These are phyloP conservation scores for Lentinula boryana DNA, from an alignment of 768 basidiomycete genomes.

Conservation along the genomic window DNA sequence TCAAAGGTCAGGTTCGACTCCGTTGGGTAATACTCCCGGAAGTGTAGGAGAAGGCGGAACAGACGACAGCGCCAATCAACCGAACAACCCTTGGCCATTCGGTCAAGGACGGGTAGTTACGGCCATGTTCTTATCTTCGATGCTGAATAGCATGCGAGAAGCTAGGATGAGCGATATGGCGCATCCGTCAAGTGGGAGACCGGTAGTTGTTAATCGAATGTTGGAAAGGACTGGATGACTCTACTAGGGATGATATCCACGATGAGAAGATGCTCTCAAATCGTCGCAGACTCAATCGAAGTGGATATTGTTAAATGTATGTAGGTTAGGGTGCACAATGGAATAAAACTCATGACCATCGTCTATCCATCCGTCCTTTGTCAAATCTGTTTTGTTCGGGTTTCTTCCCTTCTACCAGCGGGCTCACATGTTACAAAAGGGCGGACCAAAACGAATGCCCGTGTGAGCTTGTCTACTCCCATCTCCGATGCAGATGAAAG, in stretches of 20 bases:
- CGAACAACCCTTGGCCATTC: conserved; percentile 15
- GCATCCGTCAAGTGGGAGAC: conserved; percentile 40
- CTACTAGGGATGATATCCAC: not conserved
- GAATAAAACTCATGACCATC: too few species aligned
- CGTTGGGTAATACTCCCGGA: not conserved
- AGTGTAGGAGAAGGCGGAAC: not conserved
- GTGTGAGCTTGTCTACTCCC: too few species aligned
- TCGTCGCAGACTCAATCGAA: too few species aligned
- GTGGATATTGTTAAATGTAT: too few species aligned
- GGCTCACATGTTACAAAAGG: too few species aligned
- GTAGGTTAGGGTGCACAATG: too few species aligned
- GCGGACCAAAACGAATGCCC: too few species aligned
- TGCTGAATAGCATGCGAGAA: conserved; percentile 67
- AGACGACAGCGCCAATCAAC: conserved; percentile 16
- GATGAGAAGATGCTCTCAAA: too few species aligned
- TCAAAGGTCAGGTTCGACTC: not conserved
- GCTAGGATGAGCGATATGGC: conserved; percentile 50
- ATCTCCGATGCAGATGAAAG: too few species aligned
- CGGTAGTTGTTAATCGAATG: conserved; percentile 62
- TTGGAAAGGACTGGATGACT: conserved; percentile 58
- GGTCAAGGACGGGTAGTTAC: conserved; percentile 33
- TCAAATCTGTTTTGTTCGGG: too few species aligned
- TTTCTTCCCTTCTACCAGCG: too few species aligned
- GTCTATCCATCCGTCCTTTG: too few species aligned
- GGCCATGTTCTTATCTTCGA: conserved; percentile 46